Conservation (phyloP, 768 basidiomycete genomes). For the Termitomyces sp. region DNA sequence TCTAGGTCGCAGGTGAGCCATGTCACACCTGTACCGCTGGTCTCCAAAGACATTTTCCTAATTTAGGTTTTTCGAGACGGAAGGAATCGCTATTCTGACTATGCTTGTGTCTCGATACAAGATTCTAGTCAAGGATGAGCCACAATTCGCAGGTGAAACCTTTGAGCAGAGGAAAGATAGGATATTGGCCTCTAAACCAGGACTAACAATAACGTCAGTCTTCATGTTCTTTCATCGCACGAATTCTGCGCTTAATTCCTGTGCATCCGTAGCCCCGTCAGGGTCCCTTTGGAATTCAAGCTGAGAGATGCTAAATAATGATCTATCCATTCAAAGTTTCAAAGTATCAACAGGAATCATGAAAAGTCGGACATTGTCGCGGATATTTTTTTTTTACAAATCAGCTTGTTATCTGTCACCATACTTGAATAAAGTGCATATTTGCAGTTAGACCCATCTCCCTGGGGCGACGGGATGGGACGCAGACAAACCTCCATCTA, state of each 20-base stretch:
- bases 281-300: conserved; percentile 29
- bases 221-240: background rate
- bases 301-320: conserved; percentile 14
- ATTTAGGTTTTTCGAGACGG: conserved; percentile 45
- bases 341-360: background rate
- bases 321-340: background rate
- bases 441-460: conserved; percentile 43
- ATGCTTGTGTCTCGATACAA: conserved; percentile 41
- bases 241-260: background rate
- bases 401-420: background rate
- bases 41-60: background rate
- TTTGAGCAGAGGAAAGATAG: conserved; percentile 41
- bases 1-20: conserved; percentile 34
- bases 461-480: conserved; percentile 80
- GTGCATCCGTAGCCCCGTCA: conserved; percentile 20
- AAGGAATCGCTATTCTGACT: conserved; percentile 45
- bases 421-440: background rate
- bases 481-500: conserved; percentile 82
- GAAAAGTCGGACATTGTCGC: background rate
- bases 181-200: conserved; percentile 28
- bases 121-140: conserved; percentile 45
- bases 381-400: background rate
- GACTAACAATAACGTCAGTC: conserved; percentile 42
- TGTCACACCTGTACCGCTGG: background rate
- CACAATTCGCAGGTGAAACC: conserved; percentile 39